Percentiles rank a stretch among this genome's conserved stretches.
Conservation (phyloP, 306 rosid genomes). For the Vigna hirtella region DNA sequence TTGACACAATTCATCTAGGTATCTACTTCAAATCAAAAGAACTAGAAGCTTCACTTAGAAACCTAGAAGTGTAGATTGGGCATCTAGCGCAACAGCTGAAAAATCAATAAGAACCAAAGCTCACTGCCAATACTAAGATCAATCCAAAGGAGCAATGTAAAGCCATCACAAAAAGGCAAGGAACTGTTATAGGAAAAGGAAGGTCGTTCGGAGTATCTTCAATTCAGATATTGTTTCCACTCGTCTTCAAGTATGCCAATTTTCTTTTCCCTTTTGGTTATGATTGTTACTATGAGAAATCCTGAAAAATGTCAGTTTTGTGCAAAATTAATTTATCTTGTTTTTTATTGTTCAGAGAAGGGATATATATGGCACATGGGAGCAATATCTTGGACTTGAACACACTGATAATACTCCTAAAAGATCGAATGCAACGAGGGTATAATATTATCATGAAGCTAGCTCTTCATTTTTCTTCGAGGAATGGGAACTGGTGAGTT, state of each 20-base stretch:
- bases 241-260: slow-evolving; percentile 79
- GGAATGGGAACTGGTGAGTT: neutral
- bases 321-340: slow-evolving; percentile 9
- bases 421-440: slow-evolving; percentile 76
- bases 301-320: neutral
- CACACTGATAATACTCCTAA: slow-evolving; percentile 81
- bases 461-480: neutral
- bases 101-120: too few relatives aligned
- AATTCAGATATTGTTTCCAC: slow-evolving; percentile 72
- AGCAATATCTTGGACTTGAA: slow-evolving; percentile 96
- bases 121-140: too few relatives aligned
- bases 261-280: slow-evolving; percentile 19
- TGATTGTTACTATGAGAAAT: neutral
- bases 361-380: slow-evolving; percentile 95
- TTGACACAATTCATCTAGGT: too few relatives aligned
- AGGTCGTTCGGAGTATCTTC: slow-evolving; percentile 91
- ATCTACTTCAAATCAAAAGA: too few relatives aligned
- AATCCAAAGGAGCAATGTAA: too few relatives aligned
- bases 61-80: too few relatives aligned
- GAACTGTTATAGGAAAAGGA: too few relatives aligned
- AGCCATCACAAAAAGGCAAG: too few relatives aligned
- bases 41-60: too few relatives aligned
- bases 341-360: slow-evolving; percentile 63
- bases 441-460: slow-evolving; percentile 27
- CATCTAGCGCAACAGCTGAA: too few relatives aligned